phyloP scores from a whole-genome alignment of 345 rosid genomes.

The Sonneratia caseolaris region DNA sequence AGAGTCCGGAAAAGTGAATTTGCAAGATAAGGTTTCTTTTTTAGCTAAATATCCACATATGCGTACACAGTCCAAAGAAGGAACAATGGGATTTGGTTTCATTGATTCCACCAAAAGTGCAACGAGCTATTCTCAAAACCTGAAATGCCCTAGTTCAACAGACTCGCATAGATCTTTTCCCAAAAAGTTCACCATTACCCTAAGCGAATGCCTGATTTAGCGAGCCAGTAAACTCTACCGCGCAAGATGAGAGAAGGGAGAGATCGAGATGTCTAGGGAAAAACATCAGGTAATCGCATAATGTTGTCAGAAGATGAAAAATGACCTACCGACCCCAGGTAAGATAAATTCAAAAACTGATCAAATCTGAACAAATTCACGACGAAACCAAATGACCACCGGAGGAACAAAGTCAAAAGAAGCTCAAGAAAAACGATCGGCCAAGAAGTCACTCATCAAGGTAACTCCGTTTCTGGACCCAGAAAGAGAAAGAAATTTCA shows the following conservation, averaged over 20 bases:
- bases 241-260: not conserved
- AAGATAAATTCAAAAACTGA: not conserved
- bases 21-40: not conserved
- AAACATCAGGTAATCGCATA: not conserved
- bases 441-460: not conserved
- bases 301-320: not conserved
- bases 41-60: not conserved
- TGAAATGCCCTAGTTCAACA: no score
- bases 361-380: not conserved
- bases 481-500: not conserved
- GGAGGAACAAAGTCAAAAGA: not conserved
- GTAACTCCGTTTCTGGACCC: no score
- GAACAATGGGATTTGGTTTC: no score
- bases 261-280: no score
- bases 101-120: no score
- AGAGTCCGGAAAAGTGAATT: not conserved
- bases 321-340: not conserved
- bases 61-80: no score
- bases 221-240: not conserved
- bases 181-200: not conserved
- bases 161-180: not conserved
- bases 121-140: no score
- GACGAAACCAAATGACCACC: not conserved
- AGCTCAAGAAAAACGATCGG: not conserved
- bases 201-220: not conserved